Percentiles rank a stretch among this genome's conserved stretches.
Conservation (phyloP, 2,329 filamentous ascomycete genomes). For the Penicillium crustosum region DNA sequence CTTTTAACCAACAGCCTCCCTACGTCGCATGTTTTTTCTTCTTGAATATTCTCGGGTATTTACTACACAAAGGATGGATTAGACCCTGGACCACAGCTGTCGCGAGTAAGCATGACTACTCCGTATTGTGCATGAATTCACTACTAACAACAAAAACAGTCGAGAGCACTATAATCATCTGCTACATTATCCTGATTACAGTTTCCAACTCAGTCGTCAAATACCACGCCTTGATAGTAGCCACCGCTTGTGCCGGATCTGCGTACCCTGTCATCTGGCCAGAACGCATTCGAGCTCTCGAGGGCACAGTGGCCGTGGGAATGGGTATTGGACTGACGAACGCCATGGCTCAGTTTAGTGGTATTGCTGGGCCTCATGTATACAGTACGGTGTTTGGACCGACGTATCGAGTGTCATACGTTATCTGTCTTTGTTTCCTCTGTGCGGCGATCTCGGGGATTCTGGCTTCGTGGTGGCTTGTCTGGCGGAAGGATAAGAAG, state of each 20-base stretch:
- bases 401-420: slow-evolving; percentile 38
- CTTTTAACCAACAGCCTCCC: slow-evolving; percentile 31
- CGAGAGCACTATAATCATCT: slow-evolving; percentile 40
- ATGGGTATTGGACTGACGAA: slow-evolving; percentile 47
- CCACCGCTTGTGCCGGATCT: slow-evolving; percentile 39
- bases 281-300: slow-evolving; percentile 44
- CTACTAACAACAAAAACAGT: slow-evolving; percentile 24
- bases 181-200: slow-evolving; percentile 43
- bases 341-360: slow-evolving; percentile 46
- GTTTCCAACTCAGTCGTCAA: slow-evolving; percentile 37
- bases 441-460: slow-evolving; percentile 32
- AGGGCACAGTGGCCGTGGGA: slow-evolving; percentile 44
- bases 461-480: slow-evolving; percentile 26
- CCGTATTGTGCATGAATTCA: neutral
- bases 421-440: slow-evolving; percentile 38
- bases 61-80: slow-evolving; percentile 40
- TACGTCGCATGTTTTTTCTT: slow-evolving; percentile 42
- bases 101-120: slow-evolving; percentile 32
- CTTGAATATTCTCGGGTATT: slow-evolving; percentile 36
- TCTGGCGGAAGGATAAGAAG: slow-evolving; percentile 22
- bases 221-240: slow-evolving; percentile 41
- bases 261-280: slow-evolving; percentile 49
- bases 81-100: slow-evolving; percentile 42
- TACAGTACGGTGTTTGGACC: slow-evolving; percentile 45
- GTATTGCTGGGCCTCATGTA: slow-evolving; percentile 44